Percentiles rank a stretch among this genome's conserved stretches.
Conservation (phyloP, 1,139 yeast species). For the Pichia cactophila region DNA sequence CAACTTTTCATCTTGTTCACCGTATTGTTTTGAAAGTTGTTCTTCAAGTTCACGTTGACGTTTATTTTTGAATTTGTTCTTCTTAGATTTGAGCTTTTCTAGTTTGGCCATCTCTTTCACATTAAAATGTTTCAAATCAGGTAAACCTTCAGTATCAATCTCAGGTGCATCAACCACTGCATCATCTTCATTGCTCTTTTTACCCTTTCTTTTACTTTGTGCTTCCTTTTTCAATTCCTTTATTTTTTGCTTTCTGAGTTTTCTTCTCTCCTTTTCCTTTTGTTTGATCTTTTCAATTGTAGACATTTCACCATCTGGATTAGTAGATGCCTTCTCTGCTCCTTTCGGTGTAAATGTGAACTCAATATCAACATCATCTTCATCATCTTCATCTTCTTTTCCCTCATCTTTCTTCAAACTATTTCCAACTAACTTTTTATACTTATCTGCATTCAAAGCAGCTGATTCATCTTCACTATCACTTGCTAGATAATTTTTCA, state of each 20-base stretch:
- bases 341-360: slow-evolving; percentile 92
- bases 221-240: slow-evolving; percentile 45
- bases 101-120: slow-evolving; percentile 73
- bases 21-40: slow-evolving; percentile 12
- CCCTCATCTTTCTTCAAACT: slow-evolving; percentile 27
- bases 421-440: slow-evolving; percentile 45
- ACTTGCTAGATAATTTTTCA: slow-evolving; percentile 89
- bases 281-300: slow-evolving; percentile 78
- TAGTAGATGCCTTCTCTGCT: slow-evolving; percentile 33
- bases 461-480: slow-evolving; percentile 58
- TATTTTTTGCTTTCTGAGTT: slow-evolving; percentile 66
- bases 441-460: slow-evolving; percentile 51
- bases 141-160: slow-evolving; percentile 21
- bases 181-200: slow-evolving; percentile 17
- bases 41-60: slow-evolving; percentile 40
- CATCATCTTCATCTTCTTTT: slow-evolving; percentile 29
- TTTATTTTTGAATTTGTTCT: slow-evolving; percentile 39
- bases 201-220: slow-evolving; percentile 31
- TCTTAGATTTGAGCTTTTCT: slow-evolving; percentile 56
- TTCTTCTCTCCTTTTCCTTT: slow-evolving; percentile 89
- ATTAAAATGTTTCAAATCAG: slow-evolving; percentile 56
- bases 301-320: slow-evolving; percentile 48
- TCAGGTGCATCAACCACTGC: slow-evolving; percentile 17
- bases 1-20: slow-evolving; percentile 35
- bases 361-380: slow-evolving; percentile 83